Evolutionary conservation across 306 rosid genomes (phyloP).

Genomic region (Glycine tomentella): DNA sequence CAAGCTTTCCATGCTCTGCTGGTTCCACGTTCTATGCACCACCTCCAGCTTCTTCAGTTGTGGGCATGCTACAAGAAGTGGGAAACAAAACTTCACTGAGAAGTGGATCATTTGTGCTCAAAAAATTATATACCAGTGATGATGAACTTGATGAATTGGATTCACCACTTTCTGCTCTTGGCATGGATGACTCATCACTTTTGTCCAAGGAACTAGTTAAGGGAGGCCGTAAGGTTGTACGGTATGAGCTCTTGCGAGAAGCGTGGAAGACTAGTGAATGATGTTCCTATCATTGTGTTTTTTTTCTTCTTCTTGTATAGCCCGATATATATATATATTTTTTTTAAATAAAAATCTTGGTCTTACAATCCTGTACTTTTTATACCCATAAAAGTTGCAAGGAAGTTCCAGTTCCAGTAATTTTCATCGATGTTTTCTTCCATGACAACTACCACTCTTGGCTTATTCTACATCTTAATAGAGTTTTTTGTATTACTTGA

Average conservation of each 20-base stretch:
- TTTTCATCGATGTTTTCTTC: background rate
- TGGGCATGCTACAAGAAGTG: slow-evolving; percentile 60
- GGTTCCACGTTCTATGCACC: slow-evolving; percentile 68
- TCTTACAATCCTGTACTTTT: background rate
- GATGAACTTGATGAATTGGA: slow-evolving; percentile 90
- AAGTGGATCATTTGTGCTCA: slow-evolving; percentile 64
- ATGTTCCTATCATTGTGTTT: too few relatives aligned
- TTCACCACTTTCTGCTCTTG: slow-evolving; percentile 72
- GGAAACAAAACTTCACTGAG: slow-evolving; percentile 56
- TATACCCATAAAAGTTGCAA: background rate
- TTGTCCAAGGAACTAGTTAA: slow-evolving; percentile 44
- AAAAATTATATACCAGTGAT: slow-evolving; percentile 77
- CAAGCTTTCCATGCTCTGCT: slow-evolving; percentile 69
- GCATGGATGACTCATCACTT: slow-evolving; percentile 59
- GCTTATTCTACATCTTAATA: too few relatives aligned
- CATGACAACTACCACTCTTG: background rate
- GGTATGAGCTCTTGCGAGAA: slow-evolving; percentile 79
- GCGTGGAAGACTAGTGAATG: slow-evolving; percentile 69
- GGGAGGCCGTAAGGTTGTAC: slow-evolving; percentile 58
- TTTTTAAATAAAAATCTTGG: background rate
- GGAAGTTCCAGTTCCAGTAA: background rate
- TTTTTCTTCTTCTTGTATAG: too few relatives aligned
- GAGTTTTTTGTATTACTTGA: too few relatives aligned
- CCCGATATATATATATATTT: background rate
- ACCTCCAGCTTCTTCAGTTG: slow-evolving; percentile 63